Evolutionary conservation across 1,284 basidiomycete genomes (phyloP), one percentile per base, ranked within the genome.

Genomic region (Boletus coffeatus): DNA sequence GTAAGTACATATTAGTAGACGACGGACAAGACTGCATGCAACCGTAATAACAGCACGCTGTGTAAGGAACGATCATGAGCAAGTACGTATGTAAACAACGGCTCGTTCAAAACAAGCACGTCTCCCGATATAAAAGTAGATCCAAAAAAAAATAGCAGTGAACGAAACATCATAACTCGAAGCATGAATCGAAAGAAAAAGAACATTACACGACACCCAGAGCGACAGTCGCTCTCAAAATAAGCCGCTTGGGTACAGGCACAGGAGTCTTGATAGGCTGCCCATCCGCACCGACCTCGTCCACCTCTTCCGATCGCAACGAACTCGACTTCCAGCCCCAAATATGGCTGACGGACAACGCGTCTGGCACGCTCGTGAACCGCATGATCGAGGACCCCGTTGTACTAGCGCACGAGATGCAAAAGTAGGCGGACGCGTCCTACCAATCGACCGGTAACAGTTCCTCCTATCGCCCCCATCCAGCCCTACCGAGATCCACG

Each of bases 361-460:
- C 82, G 73, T 97, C 94, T 2, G 94, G 95, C 1, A 89, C 86
- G 64, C 91, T 93, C 63, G 86, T 84, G 73, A 97, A 97, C 56
- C 88, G 83, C 57, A 93, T 94, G 69, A 95, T 80, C 25, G 89
- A 89, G 4, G 89, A 87, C 7, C 95, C 94, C 7, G 91, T 87
- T 13, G 89, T 87, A 61, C 85, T 90, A 1, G 90, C 86, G 70
- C 94, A 96, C 63, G 85, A 86, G 65, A 97, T 89, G 55, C 85
- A 85, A 71, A 98, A 97, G 75, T 93, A 94, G 3, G 89, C 89
- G 16, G 83, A 80, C 50, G 92, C 80, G 21, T 21, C 21, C 21
- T 21, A 21, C 21, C 21, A 21, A 21, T 21, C 21, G 21, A 21
- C 21, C 21, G 21, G 21, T 21, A 21, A 21, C 21, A 21, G 21